Evolutionary conservation across 768 basidiomycete species (phyloP), one percentile per base, ranked within the genome.

Genomic region (button mushroom (Agaricus bisporus)): DNA sequence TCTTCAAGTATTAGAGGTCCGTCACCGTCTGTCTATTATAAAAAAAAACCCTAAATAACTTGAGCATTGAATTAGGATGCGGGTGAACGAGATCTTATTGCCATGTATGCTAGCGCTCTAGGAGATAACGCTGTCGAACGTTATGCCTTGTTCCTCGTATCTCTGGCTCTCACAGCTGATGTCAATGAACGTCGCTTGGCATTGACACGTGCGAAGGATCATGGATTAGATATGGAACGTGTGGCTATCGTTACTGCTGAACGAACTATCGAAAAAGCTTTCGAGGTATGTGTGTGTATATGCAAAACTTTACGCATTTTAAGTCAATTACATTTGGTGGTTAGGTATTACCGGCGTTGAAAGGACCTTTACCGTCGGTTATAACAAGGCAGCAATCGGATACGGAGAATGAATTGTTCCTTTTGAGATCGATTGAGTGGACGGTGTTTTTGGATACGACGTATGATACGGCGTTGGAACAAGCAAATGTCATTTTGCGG

Each of bases 351-450:
- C 82, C 81, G 2, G 70, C 64, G 5, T 59, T 79, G 18, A 80
- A 76, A 41, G 83, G 82, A 3, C 73, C 78, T 0, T 69, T 88
- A 22, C 85, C 87, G 0, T 81, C 79, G 0, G 71, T 84, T n/a
- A 77, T 82, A 44, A 70, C 73, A 2, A 60, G 79, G 39, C 85
- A 84, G 58, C 73, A 75, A 9, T 73, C 77, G 0, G 74, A 86
- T 0, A 79, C 74, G 1, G 81, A 83, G 14, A 67, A 69, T 0
- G 88, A 92, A 63, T 62, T 70, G 56, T 65, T 88, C 45, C 73
- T 98, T 7, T 75, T 95, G 28, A 82, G 94, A 17, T 89, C 91
- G 0, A 85, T 98, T 46, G 95, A 98, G 62, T 99, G 95, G 95
- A 88, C 95, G 48, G 87, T 82, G 0, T 88, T 89, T 64, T 73